Percentiles rank a stretch among this genome's conserved stretches.
These are phyloP conservation scores for Alliaria petiolata DNA, from an alignment of 345 rosid species.

Conservation along the genomic window DNA sequence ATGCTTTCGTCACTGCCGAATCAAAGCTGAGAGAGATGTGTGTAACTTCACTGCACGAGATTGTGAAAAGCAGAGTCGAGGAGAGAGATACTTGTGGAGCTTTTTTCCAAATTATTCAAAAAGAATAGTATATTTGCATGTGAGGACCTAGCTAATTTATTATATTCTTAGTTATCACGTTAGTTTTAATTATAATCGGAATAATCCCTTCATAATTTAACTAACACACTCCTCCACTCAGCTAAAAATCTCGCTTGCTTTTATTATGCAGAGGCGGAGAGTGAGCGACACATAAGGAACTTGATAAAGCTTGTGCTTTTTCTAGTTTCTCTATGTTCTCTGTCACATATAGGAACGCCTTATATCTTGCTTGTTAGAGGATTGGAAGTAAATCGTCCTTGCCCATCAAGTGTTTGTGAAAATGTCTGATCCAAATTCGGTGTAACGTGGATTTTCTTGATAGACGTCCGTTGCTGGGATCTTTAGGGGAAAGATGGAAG, in stretches of 20 bases:
- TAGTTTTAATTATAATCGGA: background rate
- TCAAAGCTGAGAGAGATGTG: background rate
- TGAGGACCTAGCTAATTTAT: background rate
- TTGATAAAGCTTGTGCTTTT: background rate
- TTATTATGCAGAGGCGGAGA: background rate
- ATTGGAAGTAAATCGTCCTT: background rate
- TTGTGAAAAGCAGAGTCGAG: background rate
- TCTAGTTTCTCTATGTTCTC: background rate
- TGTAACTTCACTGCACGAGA: slow-evolving; percentile 2
- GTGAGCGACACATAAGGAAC: background rate
- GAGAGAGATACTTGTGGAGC: background rate
- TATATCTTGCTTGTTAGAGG: background rate
- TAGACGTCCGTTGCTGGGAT: slow-evolving; percentile 6
- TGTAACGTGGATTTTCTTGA: slow-evolving; percentile 24
- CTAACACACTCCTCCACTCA: background rate
- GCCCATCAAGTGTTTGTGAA: slow-evolving; percentile 38
- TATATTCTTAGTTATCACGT: background rate
- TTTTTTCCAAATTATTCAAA: slow-evolving; percentile 8
- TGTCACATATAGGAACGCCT: background rate
- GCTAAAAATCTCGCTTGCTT: background rate
- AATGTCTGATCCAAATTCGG: slow-evolving; percentile 40
- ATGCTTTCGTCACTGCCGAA: slow-evolving; percentile 14
- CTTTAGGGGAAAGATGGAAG: slow-evolving; percentile 35
- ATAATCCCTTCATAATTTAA: background rate
- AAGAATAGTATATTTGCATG: background rate